Conservation (phyloP, 1,284 basidiomycete genomes). For the Fistulinella cinereoalba region DNA sequence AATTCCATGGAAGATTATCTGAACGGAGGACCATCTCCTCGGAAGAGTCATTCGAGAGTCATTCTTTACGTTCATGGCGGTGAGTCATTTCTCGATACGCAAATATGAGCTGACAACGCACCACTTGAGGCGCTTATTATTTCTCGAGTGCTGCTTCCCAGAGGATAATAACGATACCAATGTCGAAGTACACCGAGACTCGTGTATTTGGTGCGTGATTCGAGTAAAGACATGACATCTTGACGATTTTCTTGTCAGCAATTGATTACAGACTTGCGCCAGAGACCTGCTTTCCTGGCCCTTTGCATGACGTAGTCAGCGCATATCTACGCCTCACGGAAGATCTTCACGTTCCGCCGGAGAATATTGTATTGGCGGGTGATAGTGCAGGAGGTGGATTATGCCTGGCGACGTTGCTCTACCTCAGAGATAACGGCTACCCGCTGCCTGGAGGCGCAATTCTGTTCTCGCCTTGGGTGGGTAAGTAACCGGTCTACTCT, state of each 20-base stretch:
- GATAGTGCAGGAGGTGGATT: constrained; percentile 95
- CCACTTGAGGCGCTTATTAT: constrained; percentile 81
- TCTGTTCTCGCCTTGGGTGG: constrained; percentile 92
- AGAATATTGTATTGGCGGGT: constrained; percentile 86
- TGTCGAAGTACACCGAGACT: constrained; percentile 88
- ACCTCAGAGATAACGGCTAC: constrained; percentile 84
- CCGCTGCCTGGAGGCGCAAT: constrained; percentile 80
- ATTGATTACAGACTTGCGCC: constrained; percentile 96
- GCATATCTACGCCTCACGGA: constrained; percentile 87
- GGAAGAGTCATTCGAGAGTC: constrained; percentile 67
- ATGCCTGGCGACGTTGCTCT: constrained; percentile 84
- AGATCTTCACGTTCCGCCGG: constrained; percentile 87
- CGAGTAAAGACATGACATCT: background rate
- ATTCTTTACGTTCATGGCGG: constrained; percentile 95
- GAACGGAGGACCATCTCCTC: constrained; percentile 11
- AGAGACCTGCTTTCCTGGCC: constrained; percentile 91
- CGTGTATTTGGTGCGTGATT: constrained; percentile 83
- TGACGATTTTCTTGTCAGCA: constrained; percentile 46
- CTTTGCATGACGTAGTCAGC: constrained; percentile 86
- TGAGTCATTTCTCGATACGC: constrained; percentile 30
- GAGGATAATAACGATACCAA: constrained; percentile 86
- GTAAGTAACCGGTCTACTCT: constrained; percentile 44
- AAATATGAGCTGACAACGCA: constrained; percentile 5
- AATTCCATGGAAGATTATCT: constrained; percentile 12
- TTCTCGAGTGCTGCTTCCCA: constrained; percentile 94